These are phyloP conservation scores for Dioscorea dumetorum DNA, from an alignment of 106 monocot genomes.

Conservation along the genomic window DNA sequence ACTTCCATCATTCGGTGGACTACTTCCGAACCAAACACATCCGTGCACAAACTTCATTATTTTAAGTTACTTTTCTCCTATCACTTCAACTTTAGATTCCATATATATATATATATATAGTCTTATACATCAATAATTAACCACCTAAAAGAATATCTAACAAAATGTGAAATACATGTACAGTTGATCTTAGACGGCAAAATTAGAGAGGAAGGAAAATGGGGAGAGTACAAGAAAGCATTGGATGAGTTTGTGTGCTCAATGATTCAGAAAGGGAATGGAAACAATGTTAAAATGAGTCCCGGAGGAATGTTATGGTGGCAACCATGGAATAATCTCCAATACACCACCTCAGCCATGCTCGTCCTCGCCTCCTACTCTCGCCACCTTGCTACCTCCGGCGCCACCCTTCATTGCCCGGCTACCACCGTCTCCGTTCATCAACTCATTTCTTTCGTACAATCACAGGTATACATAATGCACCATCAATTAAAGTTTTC, in stretches of 20 bases:
- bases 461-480: slow-evolving; percentile 31
- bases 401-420: slow-evolving; percentile 22
- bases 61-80: too few species aligned
- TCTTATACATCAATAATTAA: too few species aligned
- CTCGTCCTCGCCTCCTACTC: slow-evolving; percentile 46
- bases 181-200: background rate
- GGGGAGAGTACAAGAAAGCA: background rate
- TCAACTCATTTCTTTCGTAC: slow-evolving; percentile 25
- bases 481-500: too few species aligned
- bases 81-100: too few species aligned
- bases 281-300: background rate
- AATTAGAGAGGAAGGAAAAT: background rate
- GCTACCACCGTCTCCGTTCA: slow-evolving; percentile 1
- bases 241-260: background rate
- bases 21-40: too few species aligned
- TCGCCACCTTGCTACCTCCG: slow-evolving; percentile 18
- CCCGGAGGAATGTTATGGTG: slow-evolving; percentile 54
- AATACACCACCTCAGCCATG: slow-evolving; percentile 47
- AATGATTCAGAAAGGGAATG: background rate
- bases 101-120: too few species aligned
- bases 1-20: too few species aligned
- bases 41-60: too few species aligned
- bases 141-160: too few species aligned
- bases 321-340: slow-evolving; percentile 72
- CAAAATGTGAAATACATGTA: too few species aligned